phyloP scores from a whole-genome alignment of 129 eudicot genomes.

The Centaurea solstitialis region DNA sequence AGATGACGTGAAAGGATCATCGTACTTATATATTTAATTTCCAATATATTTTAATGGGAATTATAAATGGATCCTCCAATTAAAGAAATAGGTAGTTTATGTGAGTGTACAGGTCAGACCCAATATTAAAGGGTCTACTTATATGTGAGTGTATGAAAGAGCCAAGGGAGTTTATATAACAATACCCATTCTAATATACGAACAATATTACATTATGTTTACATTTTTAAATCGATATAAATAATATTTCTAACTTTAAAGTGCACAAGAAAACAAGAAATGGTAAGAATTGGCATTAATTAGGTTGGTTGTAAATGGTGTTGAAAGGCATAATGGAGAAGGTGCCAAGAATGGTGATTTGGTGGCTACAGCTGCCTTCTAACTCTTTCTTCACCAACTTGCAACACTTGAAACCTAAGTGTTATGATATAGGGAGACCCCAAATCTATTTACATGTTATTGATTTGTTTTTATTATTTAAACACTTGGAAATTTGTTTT shows the following conservation, averaged over 20 bases:
- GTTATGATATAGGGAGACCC: neutral
- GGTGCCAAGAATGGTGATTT: neutral
- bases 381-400: neutral
- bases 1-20: no score
- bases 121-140: no score
- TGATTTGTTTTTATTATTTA: neutral
- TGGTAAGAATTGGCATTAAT: neutral
- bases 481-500: neutral
- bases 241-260: neutral
- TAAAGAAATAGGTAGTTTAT: no score
- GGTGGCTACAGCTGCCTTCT: slow-evolving; percentile 5
- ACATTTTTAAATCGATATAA: no score
- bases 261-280: neutral
- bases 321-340: neutral
- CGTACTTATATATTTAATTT: no score
- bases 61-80: no score
- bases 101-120: no score
- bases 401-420: neutral
- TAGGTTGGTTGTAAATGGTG: neutral
- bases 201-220: neutral
- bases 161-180: no score
- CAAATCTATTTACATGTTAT: neutral
- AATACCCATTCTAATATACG: no score
- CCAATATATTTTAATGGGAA: no score
- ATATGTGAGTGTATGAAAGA: no score